A percentile compares a stretch with the other conserved stretches of the same genome.
These are phyloP conservation scores for Neofusicoccum kwambonambiense DNA, from an alignment of 2,329 filamentous ascomycete species.

Conservation along the genomic window DNA sequence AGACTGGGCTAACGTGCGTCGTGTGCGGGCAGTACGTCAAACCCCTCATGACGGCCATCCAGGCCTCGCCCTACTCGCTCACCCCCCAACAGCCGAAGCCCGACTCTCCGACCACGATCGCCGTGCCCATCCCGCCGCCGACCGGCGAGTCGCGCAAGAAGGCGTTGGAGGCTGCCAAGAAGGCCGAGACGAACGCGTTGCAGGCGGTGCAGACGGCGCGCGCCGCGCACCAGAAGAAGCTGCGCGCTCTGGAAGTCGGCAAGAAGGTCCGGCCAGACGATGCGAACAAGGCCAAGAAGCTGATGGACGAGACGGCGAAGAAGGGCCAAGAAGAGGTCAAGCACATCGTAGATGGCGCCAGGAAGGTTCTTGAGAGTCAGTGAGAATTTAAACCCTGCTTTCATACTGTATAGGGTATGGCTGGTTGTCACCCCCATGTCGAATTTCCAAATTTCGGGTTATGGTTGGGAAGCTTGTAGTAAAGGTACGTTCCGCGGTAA, in stretches of 20 bases:
- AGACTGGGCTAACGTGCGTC: too few relatives aligned
- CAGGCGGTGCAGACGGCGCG: conserved; percentile 44
- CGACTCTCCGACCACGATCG: conserved; percentile 51
- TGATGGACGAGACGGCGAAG: conserved; percentile 53
- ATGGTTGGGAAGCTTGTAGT: neutral
- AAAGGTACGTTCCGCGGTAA: neutral
- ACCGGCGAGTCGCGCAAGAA: conserved; percentile 55
- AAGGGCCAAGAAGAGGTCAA: conserved; percentile 49
- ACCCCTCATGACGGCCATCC: conserved; percentile 53
- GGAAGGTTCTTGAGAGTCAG: conserved; percentile 44
- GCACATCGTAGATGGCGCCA: conserved; percentile 49
- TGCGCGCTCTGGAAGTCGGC: conserved; percentile 44
- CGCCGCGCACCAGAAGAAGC: conserved; percentile 49
- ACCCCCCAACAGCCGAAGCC: conserved; percentile 51
- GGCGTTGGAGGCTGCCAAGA: conserved; percentile 39
- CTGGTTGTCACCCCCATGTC: neutral
- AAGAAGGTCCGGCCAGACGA: conserved; percentile 49
- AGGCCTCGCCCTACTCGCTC: conserved; percentile 50
- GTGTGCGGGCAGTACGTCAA: conserved; percentile 50
- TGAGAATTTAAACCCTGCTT: neutral
- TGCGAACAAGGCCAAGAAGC: conserved; percentile 47
- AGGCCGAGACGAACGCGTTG: conserved; percentile 44
- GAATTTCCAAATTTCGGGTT: neutral
- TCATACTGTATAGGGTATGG: neutral
- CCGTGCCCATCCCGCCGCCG: conserved; percentile 56